These are phyloP conservation scores for Daldinia bambusicola DNA, from an alignment of 495 filamentous ascomycete species.

Conservation along the genomic window DNA sequence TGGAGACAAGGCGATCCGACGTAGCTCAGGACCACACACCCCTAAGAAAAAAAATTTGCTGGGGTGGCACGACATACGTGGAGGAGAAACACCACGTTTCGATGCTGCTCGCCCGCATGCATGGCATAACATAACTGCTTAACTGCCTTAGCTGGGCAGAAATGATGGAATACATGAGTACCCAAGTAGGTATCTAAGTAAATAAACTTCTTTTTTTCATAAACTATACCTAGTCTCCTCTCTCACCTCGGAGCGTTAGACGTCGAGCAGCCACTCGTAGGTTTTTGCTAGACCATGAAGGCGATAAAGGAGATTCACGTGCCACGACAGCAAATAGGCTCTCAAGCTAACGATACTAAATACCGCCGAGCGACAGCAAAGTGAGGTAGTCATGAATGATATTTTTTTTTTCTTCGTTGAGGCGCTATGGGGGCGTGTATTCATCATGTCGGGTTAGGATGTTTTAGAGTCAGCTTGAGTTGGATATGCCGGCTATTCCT, in stretches of 20 bases:
- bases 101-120: constrained; percentile 29
- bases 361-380: constrained; percentile 18
- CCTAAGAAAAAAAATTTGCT: background rate
- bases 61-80: constrained; percentile 30
- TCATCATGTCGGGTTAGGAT: constrained; percentile 11
- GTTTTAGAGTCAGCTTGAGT: constrained; percentile 23
- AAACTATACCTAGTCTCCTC: constrained; percentile 13
- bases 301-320: constrained; percentile 18
- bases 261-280: constrained; percentile 17
- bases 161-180: background rate
- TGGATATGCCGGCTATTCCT: constrained; percentile 1
- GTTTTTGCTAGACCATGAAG: background rate
- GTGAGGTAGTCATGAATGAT: background rate
- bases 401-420: background rate
- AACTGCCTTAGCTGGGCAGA: background rate
- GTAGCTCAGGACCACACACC: background rate
- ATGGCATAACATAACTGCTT: constrained; percentile 17
- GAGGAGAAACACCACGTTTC: constrained; percentile 47
- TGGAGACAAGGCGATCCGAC: constrained; percentile 5
- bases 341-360: constrained; percentile 28
- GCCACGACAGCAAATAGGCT: constrained; percentile 39
- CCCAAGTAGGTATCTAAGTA: background rate
- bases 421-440: constrained; percentile 8
- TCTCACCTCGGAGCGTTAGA: constrained; percentile 3
- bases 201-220: constrained; percentile 5